Conservation (phyloP, 805 yeast species). For the Suhomyces kilbournensis region DNA sequence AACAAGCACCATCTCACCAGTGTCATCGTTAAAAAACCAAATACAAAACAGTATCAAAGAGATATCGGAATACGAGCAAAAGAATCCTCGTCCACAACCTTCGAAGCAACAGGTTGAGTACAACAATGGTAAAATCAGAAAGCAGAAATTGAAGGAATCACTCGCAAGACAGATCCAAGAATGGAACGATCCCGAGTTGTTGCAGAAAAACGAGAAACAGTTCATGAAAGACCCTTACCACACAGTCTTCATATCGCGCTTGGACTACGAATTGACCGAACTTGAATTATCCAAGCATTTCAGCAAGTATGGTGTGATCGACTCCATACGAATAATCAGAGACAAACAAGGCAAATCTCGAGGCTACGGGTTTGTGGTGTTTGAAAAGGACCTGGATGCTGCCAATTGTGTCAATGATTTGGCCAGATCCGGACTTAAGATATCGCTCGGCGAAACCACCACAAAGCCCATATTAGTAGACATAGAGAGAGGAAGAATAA, state of each 20-base stretch:
- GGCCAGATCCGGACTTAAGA: constrained; percentile 40
- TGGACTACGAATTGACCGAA: constrained; percentile 64
- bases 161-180: constrained; percentile 25
- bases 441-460: constrained; percentile 34
- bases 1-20: constrained; percentile 47
- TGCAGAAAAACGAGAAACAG: constrained; percentile 27
- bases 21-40: constrained; percentile 31
- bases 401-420: constrained; percentile 58
- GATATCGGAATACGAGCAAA: constrained; percentile 3
- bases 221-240: constrained; percentile 59
- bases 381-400: constrained; percentile 58
- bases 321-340: constrained; percentile 41
- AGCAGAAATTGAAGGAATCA: constrained; percentile 10
- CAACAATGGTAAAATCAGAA: constrained; percentile 1
- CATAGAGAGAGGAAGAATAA: constrained; percentile 64
- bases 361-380: constrained; percentile 85
- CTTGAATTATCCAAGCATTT: constrained; percentile 64
- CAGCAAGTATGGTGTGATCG: constrained; percentile 67
- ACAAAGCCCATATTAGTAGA: constrained; percentile 62
- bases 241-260: constrained; percentile 75
- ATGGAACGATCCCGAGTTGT: constrained; percentile 32
- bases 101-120: constrained; percentile 2
- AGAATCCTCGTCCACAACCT: neutral
- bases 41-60: constrained; percentile 28
- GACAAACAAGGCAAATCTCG: constrained; percentile 49